phyloP scores from a whole-genome alignment of 2,329 filamentous ascomycete species.

The Akanthomyces dipterigenus region DNA sequence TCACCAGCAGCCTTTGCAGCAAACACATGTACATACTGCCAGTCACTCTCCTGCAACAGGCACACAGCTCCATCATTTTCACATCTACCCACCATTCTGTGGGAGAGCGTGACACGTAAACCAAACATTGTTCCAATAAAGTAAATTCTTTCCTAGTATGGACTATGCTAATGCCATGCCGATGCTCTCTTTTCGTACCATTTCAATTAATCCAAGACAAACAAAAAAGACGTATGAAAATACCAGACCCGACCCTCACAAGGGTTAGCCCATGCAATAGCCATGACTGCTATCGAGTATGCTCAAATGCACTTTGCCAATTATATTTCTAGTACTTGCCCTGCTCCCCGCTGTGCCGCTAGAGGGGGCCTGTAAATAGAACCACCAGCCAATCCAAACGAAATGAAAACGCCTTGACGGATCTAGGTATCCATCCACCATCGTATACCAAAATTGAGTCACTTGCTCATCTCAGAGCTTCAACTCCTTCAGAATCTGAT shows the following conservation, averaged over 20 bases:
- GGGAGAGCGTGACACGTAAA: too few relatives aligned
- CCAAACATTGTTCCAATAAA: neutral
- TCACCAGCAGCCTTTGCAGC: neutral
- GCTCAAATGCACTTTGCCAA: slow-evolving; percentile 10
- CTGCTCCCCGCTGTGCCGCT: neutral
- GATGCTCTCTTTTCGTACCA: neutral
- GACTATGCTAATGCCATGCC: slow-evolving; percentile 2
- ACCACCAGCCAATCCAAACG: neutral
- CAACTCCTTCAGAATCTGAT: slow-evolving; percentile 84
- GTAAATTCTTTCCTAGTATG: neutral
- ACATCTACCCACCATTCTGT: neutral
- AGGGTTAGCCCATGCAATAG: neutral
- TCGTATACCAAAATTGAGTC: neutral
- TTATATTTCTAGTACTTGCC: neutral
- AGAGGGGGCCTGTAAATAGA: neutral
- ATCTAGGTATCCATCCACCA: neutral
- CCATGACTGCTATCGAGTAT: slow-evolving; percentile 7
- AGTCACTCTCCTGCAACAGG: neutral
- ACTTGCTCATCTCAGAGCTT: slow-evolving; percentile 49
- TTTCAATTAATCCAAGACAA: neutral
- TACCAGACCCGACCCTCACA: neutral
- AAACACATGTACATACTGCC: neutral
- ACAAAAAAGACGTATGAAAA: neutral
- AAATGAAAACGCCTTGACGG: neutral
- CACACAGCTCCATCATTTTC: neutral